Percentiles rank a stretch among this genome's conserved stretches.
phyloP scores from a whole-genome alignment of 768 basidiomycete genomes.

The Kwoniella mangroviensis region DNA sequence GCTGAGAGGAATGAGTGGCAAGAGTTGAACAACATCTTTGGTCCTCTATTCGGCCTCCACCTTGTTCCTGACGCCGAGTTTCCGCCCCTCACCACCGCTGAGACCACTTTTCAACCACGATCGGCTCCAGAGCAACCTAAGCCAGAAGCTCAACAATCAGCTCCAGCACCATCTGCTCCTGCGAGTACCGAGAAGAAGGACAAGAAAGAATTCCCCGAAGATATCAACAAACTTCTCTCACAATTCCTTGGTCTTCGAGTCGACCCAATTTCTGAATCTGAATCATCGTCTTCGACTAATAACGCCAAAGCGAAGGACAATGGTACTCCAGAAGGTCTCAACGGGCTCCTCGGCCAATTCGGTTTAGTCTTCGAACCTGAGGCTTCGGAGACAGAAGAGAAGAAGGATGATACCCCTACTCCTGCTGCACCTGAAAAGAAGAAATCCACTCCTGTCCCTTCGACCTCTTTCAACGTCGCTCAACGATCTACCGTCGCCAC shows the following conservation, averaged over 20 bases:
- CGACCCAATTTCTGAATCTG: conserved; percentile 31
- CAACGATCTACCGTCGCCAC: not conserved
- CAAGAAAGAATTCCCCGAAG: conserved; percentile 26
- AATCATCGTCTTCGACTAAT: conserved; percentile 2
- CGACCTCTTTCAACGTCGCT: not conserved
- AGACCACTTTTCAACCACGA: conserved; percentile 6
- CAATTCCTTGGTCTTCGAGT: conserved; percentile 49
- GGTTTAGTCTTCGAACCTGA: conserved; percentile 48
- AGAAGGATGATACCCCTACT: conserved; percentile 1
- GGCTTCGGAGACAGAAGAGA: conserved; percentile 2
- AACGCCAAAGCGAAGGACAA: conserved; percentile 7
- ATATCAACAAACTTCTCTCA: conserved; percentile 48
- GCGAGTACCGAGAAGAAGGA: conserved; percentile 6
- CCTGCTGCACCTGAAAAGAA: conserved; percentile 4
- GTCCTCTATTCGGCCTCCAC: conserved; percentile 40
- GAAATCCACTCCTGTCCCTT: not conserved
- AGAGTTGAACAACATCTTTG: conserved; percentile 36
- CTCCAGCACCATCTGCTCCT: conserved; percentile 12
- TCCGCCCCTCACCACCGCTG: conserved; percentile 1
- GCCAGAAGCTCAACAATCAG: not conserved
- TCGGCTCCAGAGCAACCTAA: too few relatives aligned
- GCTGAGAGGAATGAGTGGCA: conserved; percentile 18
- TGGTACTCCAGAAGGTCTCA: conserved; percentile 41
- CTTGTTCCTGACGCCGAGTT: conserved; percentile 28
- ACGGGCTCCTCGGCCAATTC: conserved; percentile 48